A percentile compares a stretch with the other conserved stretches of the same genome.
phyloP scores from a whole-genome alignment of 2,329 filamentous ascomycete genomes.

The Bertia moriformis region DNA sequence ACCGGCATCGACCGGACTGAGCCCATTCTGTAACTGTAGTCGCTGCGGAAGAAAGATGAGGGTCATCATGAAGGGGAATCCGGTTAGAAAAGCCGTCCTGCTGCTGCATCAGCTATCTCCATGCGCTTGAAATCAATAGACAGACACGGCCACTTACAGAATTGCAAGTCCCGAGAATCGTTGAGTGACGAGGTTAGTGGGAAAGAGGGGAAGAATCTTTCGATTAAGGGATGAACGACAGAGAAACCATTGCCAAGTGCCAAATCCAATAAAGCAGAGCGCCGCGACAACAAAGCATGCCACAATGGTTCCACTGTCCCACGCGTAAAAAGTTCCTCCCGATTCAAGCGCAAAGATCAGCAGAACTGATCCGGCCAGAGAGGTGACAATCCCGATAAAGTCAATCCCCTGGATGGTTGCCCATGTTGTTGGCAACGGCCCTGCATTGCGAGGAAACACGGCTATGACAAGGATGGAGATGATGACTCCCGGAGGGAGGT shows the following conservation, averaged over 20 bases:
- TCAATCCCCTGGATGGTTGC: too few species aligned
- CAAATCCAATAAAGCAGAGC: background rate
- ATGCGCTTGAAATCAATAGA: background rate
- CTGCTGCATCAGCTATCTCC: too few species aligned
- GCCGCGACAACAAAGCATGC: background rate
- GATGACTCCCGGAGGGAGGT: too few species aligned
- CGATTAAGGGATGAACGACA: background rate
- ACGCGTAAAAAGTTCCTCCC: background rate
- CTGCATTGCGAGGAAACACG: too few species aligned
- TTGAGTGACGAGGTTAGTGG: constrained; percentile 14
- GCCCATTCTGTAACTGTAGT: constrained; percentile 16
- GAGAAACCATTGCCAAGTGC: background rate
- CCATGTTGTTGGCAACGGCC: too few species aligned
- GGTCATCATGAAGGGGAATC: constrained; percentile 16
- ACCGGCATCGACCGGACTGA: constrained; percentile 13
- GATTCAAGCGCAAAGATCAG: background rate
- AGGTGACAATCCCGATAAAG: too few species aligned
- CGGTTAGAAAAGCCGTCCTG: constrained; percentile 15
- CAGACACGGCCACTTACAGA: constrained; percentile 10
- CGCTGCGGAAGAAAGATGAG: constrained; percentile 20
- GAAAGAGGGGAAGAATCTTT: constrained; percentile 15
- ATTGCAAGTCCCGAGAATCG: constrained; percentile 15
- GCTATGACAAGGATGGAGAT: too few species aligned
- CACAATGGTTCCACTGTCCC: background rate
- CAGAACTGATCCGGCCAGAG: background rate